Base-by-base conservation (phyloP, 768 basidiomycete genomes). In the Suillus bovinus region DNA sequence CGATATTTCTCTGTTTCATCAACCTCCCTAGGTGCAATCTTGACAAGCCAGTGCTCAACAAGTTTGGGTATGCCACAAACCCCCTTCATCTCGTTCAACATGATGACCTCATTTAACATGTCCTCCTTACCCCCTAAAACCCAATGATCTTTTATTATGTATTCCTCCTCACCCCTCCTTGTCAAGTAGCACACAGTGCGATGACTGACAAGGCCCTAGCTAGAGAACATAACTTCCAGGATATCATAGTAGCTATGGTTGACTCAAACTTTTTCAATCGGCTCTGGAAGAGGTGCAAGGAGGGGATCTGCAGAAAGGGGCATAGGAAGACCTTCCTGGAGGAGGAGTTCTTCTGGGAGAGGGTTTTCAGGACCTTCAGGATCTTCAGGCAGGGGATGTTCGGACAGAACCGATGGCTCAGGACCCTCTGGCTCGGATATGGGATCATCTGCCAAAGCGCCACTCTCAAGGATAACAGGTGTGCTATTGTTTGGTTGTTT, bases 121-220 rank as follows among this genome's bases (percentile, higher is more conserved):
- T 57, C 16, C 1, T 36, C 20, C 4, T 49, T 49, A 14, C 59
- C 42, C 10, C 27, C 1, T 14, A 49, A 27, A 8, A 63, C 59
- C 65, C 62, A 66, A 1, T 36, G 27, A 27, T 66, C 59, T 20
- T 66, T 66, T 2, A 66, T 27, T 0, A 31, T 41, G 0, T 63
- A 56, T 4, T 46, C 61, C 24, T 27, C 33, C 4, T 36, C 33
- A 11, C 22, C 39, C 39, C 22, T 36, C 27, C 9, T 56, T 1
- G 9, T 9, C n/a, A 27, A 5, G 6, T 56, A 36, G 54, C 33
- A 34, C 13, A 22, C 22, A 4, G 20, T 56, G 22, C 54, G 20
- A 20, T 5, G 33, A 41, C 54, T 33, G 20, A 56, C 17, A 10
- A 36, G 16, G 7, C 54, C 33, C 13, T 56, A 10, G 20, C 7